Evolutionary conservation across 2,329 filamentous ascomycete species (phyloP), one percentile per base, ranked within the genome.

Genomic region (Alternaria gaisen): DNA sequence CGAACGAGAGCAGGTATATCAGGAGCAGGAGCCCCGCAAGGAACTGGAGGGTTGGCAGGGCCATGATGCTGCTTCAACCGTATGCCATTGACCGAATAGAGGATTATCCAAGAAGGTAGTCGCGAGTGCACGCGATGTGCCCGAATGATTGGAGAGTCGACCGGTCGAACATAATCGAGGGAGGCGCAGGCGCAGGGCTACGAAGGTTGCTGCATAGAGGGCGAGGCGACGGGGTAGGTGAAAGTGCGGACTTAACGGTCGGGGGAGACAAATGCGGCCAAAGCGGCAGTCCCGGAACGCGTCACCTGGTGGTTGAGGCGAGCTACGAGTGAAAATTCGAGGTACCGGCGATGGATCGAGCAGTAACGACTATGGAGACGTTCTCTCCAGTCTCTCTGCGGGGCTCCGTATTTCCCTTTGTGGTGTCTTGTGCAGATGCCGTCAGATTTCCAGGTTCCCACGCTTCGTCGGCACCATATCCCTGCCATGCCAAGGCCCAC

Each of bases 1-100:
- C 90, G 76, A 99, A 99, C 64, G 94, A 93, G 64, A 89, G 91
- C 44, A 99, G 87, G 82, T 98, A 99, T 64, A 92, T 83, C 66
- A 98, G 86, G 71, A 98, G 88, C 77, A 94, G 73, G 70, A 97
- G 84, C 77, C 94, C 94, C 73, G 97, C 88, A 67, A 97, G 82
- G 77, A 97, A 97, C 69, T 94, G 83, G 44, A 80, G 68, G 32
- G 80, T 79, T 30, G 82, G 82, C 57, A 83, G 72, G 53, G 79
- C 80, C 82, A 84, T 83, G 67, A 56, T 70, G 44, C 63, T 68
- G 50, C 65, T 55, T 75, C 65, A 72, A 57, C 61, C 64, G 48
- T 61, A 52, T 57, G 58, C 70, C 72, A 75, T 74, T 65, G 68
- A 67, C 55, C 44, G 60, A 54, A 32, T 47, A 26, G 36, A 32